Conservation (phyloP, 2,329 filamentous ascomycete genomes). For the Pleoardoris graminearum region DNA sequence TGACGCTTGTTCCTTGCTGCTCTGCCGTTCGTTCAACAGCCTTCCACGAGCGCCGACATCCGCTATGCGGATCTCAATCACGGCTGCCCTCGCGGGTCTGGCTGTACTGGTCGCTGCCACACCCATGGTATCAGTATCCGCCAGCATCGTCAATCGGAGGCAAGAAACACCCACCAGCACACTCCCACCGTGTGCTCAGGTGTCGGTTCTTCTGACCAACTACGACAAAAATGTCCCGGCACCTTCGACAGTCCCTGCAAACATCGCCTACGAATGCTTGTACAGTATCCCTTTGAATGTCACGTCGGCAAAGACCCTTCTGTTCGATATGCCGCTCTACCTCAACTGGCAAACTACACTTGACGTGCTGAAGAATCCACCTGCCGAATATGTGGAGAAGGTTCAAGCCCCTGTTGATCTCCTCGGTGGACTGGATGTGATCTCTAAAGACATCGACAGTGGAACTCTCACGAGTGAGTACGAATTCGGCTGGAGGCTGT, state of each 20-base stretch:
- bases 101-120: constrained; percentile 27
- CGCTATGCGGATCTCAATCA: constrained; percentile 28
- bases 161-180: constrained; percentile 18
- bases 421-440: constrained; percentile 45
- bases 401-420: constrained; percentile 52
- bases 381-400: constrained; percentile 51
- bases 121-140: constrained; percentile 17
- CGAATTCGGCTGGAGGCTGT: constrained; percentile 56
- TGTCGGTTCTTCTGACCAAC: constrained; percentile 34
- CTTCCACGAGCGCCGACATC: not conserved
- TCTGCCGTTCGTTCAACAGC: constrained; percentile 5
- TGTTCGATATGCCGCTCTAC: constrained; percentile 49
- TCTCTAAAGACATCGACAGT: constrained; percentile 43
- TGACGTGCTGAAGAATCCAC: constrained; percentile 49
- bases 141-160: too few relatives aligned
- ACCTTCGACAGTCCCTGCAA: constrained; percentile 44
- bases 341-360: constrained; percentile 54
- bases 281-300: constrained; percentile 51
- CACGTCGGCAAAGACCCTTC: constrained; percentile 44
- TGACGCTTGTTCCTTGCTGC: constrained; percentile 4
- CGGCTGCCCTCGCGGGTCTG: constrained; percentile 30
- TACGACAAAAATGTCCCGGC: not conserved
- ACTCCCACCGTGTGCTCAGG: constrained; percentile 35
- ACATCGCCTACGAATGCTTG: constrained; percentile 51
- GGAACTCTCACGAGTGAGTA: constrained; percentile 48